Percentiles rank a stretch among this genome's conserved stretches.
Conservation (phyloP, 805 yeast genomes). For the Suhomyces sp. region DNA sequence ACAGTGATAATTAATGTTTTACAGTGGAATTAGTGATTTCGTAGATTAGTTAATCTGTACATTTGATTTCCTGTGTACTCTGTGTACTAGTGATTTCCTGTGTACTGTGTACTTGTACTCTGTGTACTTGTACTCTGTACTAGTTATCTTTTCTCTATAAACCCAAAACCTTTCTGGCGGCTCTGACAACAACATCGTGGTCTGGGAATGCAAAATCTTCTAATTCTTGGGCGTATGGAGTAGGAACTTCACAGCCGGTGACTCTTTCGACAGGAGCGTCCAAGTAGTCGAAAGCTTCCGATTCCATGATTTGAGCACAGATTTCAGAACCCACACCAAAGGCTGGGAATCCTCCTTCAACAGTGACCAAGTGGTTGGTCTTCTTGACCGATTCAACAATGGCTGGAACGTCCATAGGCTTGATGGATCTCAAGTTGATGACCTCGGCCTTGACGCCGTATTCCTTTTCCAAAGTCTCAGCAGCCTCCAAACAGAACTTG, state of each 20-base stretch:
- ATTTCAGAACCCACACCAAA: conserved; percentile 99
- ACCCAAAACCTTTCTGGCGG: conserved; percentile 74
- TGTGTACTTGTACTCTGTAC: too few species aligned
- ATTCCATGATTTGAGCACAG: conserved; percentile 96
- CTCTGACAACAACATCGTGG: conserved; percentile 83
- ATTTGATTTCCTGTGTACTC: too few species aligned
- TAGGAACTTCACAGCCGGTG: conserved; percentile 99
- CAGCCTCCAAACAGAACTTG: conserved; percentile 82
- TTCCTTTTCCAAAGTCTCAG: conserved; percentile 78
- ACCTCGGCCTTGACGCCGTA: conserved; percentile 91
- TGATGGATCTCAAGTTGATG: conserved; percentile 91
- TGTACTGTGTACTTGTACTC: too few species aligned
- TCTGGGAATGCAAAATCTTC: conserved; percentile 99
- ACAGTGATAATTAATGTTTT: too few species aligned
- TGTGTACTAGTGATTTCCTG: too few species aligned
- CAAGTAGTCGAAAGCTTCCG: conserved; percentile 95
- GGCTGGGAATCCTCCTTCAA: conserved; percentile 97
- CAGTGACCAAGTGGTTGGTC: conserved; percentile 94
- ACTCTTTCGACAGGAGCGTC: conserved; percentile 99
- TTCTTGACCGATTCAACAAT: conserved; percentile 87
- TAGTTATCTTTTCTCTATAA: conserved; percentile 38
- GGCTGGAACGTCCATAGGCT: conserved; percentile 90
- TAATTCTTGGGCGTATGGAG: conserved; percentile 94
- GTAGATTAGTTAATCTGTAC: too few species aligned
- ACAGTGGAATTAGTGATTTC: too few species aligned